These are phyloP conservation scores for Eucalyptus pauciflora DNA, from an alignment of 345 rosid species.

Conservation along the genomic window DNA sequence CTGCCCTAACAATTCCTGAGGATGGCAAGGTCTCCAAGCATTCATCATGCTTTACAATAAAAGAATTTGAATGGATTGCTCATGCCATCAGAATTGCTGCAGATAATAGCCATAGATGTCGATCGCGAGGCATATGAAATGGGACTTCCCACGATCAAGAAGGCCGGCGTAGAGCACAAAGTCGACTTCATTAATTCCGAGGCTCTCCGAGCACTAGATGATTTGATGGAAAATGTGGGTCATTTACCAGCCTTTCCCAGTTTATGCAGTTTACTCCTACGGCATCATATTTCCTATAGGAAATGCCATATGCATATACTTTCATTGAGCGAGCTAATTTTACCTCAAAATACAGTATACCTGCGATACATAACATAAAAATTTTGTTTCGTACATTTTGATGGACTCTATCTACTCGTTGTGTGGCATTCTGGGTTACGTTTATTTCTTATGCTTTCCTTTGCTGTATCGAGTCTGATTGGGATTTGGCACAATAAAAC, in stretches of 20 bases:
- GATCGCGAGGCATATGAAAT: constrained; percentile 18
- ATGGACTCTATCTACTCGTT: neutral
- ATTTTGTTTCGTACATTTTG: neutral
- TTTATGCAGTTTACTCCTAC: neutral
- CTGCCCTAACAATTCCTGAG: constrained; percentile 64
- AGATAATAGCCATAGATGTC: constrained; percentile 14
- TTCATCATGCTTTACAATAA: neutral
- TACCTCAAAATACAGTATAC: neutral
- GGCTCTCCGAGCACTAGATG: constrained; percentile 24
- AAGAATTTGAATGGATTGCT: neutral
- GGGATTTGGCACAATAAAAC: neutral
- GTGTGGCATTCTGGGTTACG: neutral
- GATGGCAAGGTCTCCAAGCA: constrained; percentile 38
- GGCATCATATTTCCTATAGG: neutral
- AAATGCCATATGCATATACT: neutral
- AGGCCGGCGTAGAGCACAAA: constrained; percentile 32
- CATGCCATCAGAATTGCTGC: neutral
- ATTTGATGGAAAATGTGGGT: constrained; percentile 15
- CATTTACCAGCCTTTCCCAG: neutral
- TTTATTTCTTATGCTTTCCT: neutral
- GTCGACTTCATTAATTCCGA: constrained; percentile 19
- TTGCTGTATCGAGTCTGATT: neutral
- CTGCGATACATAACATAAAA: neutral
- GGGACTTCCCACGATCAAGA: constrained; percentile 22
- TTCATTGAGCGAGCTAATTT: neutral